These are phyloP conservation scores for Phoma sp. DNA, from an alignment of 2,329 filamentous ascomycete species.

Conservation along the genomic window DNA sequence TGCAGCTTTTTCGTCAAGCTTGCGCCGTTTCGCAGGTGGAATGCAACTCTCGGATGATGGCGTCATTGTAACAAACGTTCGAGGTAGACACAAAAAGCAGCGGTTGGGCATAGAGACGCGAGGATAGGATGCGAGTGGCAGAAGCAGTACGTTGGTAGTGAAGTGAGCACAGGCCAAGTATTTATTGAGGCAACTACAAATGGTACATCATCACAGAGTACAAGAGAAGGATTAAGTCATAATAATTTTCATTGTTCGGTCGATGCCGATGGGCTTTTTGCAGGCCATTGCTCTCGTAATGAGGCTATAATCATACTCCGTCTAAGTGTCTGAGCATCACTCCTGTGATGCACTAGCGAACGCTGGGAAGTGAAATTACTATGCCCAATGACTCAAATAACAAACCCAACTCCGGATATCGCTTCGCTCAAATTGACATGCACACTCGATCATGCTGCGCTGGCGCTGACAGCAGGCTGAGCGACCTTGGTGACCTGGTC, in stretches of 20 bases:
- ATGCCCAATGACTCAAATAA: slow-evolving; percentile 26
- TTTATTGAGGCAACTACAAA: not conserved
- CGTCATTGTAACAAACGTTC: slow-evolving; percentile 10
- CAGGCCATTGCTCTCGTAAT: slow-evolving; percentile 23
- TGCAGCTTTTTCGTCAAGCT: slow-evolving; percentile 14
- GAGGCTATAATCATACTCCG: slow-evolving; percentile 37
- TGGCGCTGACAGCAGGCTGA: slow-evolving; percentile 80
- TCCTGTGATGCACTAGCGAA: slow-evolving; percentile 34
- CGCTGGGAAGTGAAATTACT: slow-evolving; percentile 38
- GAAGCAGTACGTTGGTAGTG: not conserved
- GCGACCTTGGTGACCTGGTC: slow-evolving; percentile 83
- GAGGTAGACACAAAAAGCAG: no score
- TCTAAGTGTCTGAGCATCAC: slow-evolving; percentile 37
- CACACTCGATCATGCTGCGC: slow-evolving; percentile 67
- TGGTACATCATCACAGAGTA: not conserved
- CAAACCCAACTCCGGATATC: slow-evolving; percentile 44
- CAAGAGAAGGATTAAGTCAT: slow-evolving; percentile 1
- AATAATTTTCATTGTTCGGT: slow-evolving; percentile 28
- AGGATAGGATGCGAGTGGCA: not conserved
- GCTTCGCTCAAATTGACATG: slow-evolving; percentile 32
- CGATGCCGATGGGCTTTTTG: slow-evolving; percentile 25
- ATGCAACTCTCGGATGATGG: slow-evolving; percentile 5
- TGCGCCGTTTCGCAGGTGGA: slow-evolving; percentile 38
- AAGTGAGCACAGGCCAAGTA: not conserved
- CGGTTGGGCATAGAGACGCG: not conserved